phyloP scores from a whole-genome alignment of 192 early-diverging fungal genomes.

The Linnemannia hyalina region DNA sequence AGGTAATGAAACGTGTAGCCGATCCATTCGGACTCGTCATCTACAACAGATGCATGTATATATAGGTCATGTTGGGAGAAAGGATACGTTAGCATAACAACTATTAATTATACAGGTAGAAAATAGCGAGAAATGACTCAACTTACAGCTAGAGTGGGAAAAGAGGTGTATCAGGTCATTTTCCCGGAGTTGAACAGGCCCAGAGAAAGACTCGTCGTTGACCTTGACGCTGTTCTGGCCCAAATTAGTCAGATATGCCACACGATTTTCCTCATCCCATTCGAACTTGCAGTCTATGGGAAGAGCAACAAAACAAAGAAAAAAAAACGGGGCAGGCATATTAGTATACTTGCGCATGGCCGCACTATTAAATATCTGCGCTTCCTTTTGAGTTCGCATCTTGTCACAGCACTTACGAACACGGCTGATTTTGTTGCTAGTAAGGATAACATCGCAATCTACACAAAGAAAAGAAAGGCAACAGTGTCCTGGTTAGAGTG shows the following conservation, averaged over 20 bases:
- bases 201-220: constrained; percentile 10
- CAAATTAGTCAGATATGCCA: not conserved
- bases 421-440: not conserved
- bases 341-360: not conserved
- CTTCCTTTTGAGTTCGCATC: not conserved
- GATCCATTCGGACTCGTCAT: not conserved
- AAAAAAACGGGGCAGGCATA: not conserved
- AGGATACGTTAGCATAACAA: not conserved
- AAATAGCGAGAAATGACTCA: not conserved
- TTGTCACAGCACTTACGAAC: constrained; percentile 4
- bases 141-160: not conserved
- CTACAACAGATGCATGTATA: not conserved
- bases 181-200: not conserved
- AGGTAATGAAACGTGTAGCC: not conserved
- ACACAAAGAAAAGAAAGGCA: not conserved
- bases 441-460: not conserved
- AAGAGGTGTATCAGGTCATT: not conserved
- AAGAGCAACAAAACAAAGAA: not conserved
- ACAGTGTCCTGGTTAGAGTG: not conserved
- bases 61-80: not conserved
- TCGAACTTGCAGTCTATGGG: constrained; percentile 10
- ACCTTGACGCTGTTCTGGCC: not conserved
- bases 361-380: not conserved
- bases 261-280: not conserved
- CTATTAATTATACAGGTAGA: not conserved